Conservation (phyloP, 2,329 filamentous ascomycete genomes). For the Phialophora chinensis region DNA sequence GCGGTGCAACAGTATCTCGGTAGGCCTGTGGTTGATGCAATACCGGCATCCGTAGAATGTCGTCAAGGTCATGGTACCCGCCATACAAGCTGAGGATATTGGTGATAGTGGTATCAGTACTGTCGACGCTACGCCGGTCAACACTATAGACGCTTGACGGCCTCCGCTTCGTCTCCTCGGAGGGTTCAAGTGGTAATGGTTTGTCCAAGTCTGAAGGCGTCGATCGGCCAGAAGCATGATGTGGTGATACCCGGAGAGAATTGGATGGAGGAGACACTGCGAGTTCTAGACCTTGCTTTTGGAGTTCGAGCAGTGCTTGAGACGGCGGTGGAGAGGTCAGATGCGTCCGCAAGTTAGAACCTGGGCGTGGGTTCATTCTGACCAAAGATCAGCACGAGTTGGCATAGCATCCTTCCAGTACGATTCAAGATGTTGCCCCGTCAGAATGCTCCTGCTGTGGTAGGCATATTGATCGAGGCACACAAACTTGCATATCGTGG, state of each 20-base stretch:
- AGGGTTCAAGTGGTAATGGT: conserved; percentile 34
- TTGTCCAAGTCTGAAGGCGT: conserved; percentile 35
- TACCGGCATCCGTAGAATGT: conserved; percentile 18
- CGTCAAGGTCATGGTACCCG: conserved; percentile 31
- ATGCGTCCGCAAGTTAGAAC: conserved; percentile 21
- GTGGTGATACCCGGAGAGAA: conserved; percentile 21
- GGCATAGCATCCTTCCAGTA: conserved; percentile 10
- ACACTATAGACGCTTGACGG: conserved; percentile 37
- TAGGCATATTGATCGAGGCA: not conserved
- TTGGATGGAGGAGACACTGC: conserved; percentile 19
- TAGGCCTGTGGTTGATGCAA: conserved; percentile 37
- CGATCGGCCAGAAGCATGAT: conserved; percentile 27
- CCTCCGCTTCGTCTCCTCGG: conserved; percentile 26
- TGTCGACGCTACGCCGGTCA: conserved; percentile 28
- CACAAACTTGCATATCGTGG: not conserved
- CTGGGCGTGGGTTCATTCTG: conserved; percentile 26
- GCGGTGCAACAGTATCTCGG: conserved; percentile 37
- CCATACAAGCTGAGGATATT: conserved; percentile 39
- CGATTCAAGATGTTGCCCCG: not conserved
- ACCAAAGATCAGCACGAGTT: not conserved
- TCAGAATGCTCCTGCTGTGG: not conserved
- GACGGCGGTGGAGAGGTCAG: conserved; percentile 35
- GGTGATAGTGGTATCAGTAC: conserved; percentile 37
- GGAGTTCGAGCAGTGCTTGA: conserved; percentile 34
- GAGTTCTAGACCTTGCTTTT: conserved; percentile 36